These are phyloP conservation scores for Cyclanthera cordifolia DNA, from an alignment of 306 rosid genomes.

Conservation along the genomic window DNA sequence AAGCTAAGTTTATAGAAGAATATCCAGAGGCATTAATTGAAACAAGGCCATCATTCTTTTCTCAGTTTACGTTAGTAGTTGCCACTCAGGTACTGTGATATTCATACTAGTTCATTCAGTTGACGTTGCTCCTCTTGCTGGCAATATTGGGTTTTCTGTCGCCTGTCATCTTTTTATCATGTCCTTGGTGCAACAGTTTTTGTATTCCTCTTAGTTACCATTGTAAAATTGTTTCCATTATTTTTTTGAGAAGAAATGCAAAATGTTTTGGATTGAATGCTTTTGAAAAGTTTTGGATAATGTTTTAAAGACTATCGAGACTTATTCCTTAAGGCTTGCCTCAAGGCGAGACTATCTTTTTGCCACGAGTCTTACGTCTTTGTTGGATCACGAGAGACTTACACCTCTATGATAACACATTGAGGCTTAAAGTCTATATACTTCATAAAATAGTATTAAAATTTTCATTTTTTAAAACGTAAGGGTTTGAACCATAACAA, in stretches of 20 bases:
- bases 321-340: too few relatives aligned
- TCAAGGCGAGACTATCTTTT: too few relatives aligned
- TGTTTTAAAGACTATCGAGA: too few relatives aligned
- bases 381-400: too few relatives aligned
- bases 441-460: too few relatives aligned
- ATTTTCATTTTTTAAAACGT: too few relatives aligned
- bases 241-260: background rate
- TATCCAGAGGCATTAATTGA: slow-evolving; percentile 65
- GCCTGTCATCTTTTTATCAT: background rate
- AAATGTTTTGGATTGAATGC: too few relatives aligned
- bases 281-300: background rate
- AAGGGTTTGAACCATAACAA: too few relatives aligned
- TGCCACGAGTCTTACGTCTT: too few relatives aligned
- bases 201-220: background rate
- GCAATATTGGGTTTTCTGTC: background rate
- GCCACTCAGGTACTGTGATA: slow-evolving; percentile 70
- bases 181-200: background rate
- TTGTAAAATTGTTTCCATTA: background rate
- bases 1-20: slow-evolving; percentile 89
- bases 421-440: too few relatives aligned
- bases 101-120: background rate
- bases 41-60: slow-evolving; percentile 73
- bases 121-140: background rate
- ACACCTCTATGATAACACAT: too few relatives aligned
- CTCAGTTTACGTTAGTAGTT: slow-evolving; percentile 81